Conservation (phyloP, 257 asterid species). For the Fraxinus excelsior region DNA sequence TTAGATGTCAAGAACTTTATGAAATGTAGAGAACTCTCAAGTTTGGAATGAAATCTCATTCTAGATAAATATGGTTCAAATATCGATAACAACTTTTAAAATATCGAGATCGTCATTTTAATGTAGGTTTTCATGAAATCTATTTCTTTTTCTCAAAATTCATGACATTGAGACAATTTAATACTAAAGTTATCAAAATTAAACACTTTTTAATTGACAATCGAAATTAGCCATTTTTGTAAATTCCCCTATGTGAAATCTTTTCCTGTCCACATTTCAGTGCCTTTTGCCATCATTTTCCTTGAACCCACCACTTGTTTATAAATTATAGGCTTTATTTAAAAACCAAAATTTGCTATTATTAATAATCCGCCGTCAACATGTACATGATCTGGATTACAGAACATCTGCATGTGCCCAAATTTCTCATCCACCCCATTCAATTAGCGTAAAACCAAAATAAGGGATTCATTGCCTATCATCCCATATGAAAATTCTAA, state of each 20-base stretch:
- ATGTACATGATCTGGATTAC: neutral
- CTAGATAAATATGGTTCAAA: too few species aligned
- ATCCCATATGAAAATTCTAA: neutral
- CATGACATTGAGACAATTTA: too few species aligned
- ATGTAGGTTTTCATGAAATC: too few species aligned
- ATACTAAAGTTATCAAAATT: too few species aligned
- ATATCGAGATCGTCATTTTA: too few species aligned
- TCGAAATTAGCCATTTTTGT: too few species aligned
- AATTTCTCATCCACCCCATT: neutral
- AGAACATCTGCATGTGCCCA: neutral
- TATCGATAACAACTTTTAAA: too few species aligned
- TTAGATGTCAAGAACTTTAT: too few species aligned
- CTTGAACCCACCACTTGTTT: neutral
- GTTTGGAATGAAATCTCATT: too few species aligned
- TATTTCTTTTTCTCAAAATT: too few species aligned
- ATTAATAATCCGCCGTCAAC: neutral
- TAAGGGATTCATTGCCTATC: neutral
- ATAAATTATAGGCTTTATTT: neutral
- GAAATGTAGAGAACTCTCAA: too few species aligned
- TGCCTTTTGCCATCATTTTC: neutral
- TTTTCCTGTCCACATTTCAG: neutral
- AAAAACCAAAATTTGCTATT: neutral
- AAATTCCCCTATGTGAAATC: neutral
- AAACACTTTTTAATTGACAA: too few species aligned
- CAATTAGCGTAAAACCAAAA: neutral